Base-by-base conservation (phyloP, 768 basidiomycete species). In the Naganishia vaughanmartiniae region DNA sequence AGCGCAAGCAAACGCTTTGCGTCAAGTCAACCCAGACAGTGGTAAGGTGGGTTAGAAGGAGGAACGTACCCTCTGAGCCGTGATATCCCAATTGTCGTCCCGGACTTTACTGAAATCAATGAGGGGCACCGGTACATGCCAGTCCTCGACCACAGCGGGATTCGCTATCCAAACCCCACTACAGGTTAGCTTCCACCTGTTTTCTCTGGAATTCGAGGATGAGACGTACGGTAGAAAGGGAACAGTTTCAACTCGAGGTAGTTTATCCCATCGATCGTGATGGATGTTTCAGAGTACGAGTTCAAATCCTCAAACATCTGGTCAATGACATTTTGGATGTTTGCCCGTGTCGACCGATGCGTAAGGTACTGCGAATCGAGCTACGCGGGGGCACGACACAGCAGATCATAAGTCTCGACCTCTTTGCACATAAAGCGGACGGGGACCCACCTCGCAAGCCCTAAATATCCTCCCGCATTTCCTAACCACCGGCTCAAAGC, bases 261-360 rank as follows among this genome's bases (percentile, higher is more conserved):
- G 78, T 94, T 96, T 84, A 93, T 93, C 54, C 87, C 86, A 80
- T 96, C 91, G 73, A 98, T 76, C 1, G 87, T 85, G 66, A 99
- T 94, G 1, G 91, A 92, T 0, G 95, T 93, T 82, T 97, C 95
- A 0, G 92, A 93, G 82, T 95, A 98, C 10, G 93, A 94, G 81
- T 97, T 98, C 74, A 99, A 83, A 75, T 99, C 96, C 77, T 97
- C 94, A 75, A 93, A 98, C 1, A 99, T 85, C 77, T 97, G 94
- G 81, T 99, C 95, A 26, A 98, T 86, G 65, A 98, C 91, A 19
- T 89, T 86, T 77, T 89, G 86, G 36, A 93, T 86, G 3, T 87
- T 85, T 26, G 78, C 83, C 0, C 88, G 88, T 3, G 87, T 89
- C 54, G 85, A 81, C 0, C 89, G 84, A 11, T 87, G 87, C 0